A percentile compares a stretch with the other conserved stretches of the same genome.
Evolutionary conservation across 2,329 filamentous ascomycete species (phyloP).

Genomic region (Alternaria sp.): DNA sequence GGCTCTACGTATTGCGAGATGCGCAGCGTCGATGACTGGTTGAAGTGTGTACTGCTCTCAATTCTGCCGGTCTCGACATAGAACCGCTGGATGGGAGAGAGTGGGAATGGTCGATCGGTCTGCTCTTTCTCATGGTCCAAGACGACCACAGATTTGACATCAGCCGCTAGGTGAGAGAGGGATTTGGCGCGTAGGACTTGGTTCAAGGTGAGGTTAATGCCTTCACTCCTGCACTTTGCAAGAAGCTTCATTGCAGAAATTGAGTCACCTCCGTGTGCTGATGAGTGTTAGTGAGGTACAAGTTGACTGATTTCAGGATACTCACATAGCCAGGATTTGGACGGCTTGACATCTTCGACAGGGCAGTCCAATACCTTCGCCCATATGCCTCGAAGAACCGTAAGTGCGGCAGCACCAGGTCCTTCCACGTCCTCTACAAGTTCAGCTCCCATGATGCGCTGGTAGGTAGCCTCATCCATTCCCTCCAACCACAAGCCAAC

Average conservation of each 20-base stretch:
- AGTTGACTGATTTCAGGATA: neutral
- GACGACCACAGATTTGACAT: conserved; percentile 16
- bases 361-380: conserved; percentile 53
- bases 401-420: conserved; percentile 20
- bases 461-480: conserved; percentile 52
- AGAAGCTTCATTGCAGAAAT: conserved; percentile 47
- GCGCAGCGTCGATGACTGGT: conserved; percentile 57
- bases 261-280: conserved; percentile 45
- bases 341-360: conserved; percentile 33
- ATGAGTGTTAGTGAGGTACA: conserved; percentile 13
- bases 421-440: conserved; percentile 31
- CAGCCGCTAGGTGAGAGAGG: conserved; percentile 39
- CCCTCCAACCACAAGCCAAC: conserved; percentile 57
- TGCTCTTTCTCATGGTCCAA: conserved; percentile 26
- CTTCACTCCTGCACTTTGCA: conserved; percentile 42
- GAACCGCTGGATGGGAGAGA: conserved; percentile 58
- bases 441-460: conserved; percentile 52
- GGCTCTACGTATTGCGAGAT: conserved; percentile 40
- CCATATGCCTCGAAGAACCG: conserved; percentile 51
- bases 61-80: conserved; percentile 50
- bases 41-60: conserved; percentile 53
- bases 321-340: conserved; percentile 45
- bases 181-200: conserved; percentile 46
- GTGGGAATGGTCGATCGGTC: conserved; percentile 47
- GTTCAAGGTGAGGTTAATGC: conserved; percentile 42